Evolutionary conservation across 2,329 filamentous ascomycete genomes (phyloP).

Genomic region (Hypoxylon sp.): DNA sequence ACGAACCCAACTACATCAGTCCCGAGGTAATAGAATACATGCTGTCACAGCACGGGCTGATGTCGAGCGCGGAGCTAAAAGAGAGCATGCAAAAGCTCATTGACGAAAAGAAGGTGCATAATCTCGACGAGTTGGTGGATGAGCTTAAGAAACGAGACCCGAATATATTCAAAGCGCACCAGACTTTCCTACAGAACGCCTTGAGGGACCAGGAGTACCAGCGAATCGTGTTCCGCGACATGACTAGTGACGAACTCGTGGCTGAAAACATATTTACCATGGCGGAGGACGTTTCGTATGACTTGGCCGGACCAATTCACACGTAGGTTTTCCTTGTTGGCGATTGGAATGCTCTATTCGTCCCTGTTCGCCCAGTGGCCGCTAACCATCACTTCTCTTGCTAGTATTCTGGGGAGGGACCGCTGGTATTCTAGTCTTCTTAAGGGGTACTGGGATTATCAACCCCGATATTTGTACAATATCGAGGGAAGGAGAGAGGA

Average conservation of each 20-base stretch:
- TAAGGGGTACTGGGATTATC: constrained; percentile 21
- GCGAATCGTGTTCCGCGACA: constrained; percentile 44
- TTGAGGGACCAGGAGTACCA: constrained; percentile 51
- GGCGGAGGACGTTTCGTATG: constrained; percentile 36
- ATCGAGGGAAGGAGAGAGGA: constrained; percentile 46
- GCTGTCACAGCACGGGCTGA: constrained; percentile 14
- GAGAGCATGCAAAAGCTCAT: constrained; percentile 16
- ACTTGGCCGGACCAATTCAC: constrained; percentile 43
- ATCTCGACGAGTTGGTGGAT: constrained; percentile 43
- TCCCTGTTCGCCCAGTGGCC: not conserved
- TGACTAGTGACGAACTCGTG: constrained; percentile 52
- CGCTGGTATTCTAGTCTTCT: constrained; percentile 31
- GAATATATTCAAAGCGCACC: constrained; percentile 25
- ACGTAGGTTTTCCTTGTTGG: constrained; percentile 45
- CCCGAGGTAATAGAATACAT: constrained; percentile 40
- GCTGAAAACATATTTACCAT: constrained; percentile 39
- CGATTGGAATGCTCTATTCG: not conserved
- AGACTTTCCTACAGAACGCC: constrained; percentile 41
- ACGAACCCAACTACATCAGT: constrained; percentile 36
- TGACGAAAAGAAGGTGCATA: not conserved
- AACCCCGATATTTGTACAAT: constrained; percentile 47
- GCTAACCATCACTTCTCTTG: constrained; percentile 5
- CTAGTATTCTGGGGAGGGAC: constrained; percentile 41
- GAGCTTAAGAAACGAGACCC: constrained; percentile 14
- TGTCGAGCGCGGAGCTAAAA: constrained; percentile 33